A percentile compares a stretch with the other conserved stretches of the same genome.
These are phyloP conservation scores for Kazachstania sp. DNA, from an alignment of 1,139 yeast genomes.

Conservation along the genomic window DNA sequence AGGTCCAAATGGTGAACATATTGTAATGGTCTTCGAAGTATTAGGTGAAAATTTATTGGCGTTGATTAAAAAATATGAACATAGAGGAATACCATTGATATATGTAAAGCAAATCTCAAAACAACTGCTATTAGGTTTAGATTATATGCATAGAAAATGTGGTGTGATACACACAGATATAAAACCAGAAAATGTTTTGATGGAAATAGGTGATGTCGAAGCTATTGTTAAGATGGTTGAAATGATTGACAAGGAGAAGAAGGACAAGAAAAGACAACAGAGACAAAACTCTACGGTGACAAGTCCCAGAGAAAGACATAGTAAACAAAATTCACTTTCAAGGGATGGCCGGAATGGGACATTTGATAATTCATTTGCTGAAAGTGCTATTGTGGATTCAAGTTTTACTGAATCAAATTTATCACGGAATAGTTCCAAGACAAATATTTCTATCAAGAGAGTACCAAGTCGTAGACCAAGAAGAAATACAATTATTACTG, in stretches of 20 bases:
- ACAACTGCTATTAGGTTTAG: slow-evolving; percentile 58
- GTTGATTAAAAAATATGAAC: slow-evolving; percentile 51
- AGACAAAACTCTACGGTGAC: slow-evolving; percentile 20
- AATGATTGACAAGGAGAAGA: slow-evolving; percentile 43
- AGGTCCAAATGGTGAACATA: slow-evolving; percentile 72
- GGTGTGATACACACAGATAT: slow-evolving; percentile 76
- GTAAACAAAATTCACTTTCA: background rate
- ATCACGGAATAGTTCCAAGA: background rate
- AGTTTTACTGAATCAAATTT: slow-evolving; percentile 1
- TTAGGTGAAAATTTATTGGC: slow-evolving; percentile 71
- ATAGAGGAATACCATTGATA: slow-evolving; percentile 63
- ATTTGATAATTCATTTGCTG: background rate
- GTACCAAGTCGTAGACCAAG: slow-evolving; percentile 43
- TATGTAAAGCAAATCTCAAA: slow-evolving; percentile 66
- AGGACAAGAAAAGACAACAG: slow-evolving; percentile 35
- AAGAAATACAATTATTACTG: slow-evolving; percentile 71
- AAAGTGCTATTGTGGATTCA: background rate
- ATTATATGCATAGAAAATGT: slow-evolving; percentile 62
- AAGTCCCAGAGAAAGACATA: background rate
- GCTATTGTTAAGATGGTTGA: slow-evolving; percentile 53
- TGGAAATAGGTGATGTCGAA: slow-evolving; percentile 68
- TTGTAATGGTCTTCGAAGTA: slow-evolving; percentile 75
- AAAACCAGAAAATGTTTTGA: slow-evolving; percentile 69
- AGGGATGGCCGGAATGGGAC: background rate
- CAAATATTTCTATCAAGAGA: slow-evolving; percentile 5